Evolutionary conservation across 495 filamentous ascomycete genomes (phyloP).

Genomic region (Annulohypoxylon stygium): DNA sequence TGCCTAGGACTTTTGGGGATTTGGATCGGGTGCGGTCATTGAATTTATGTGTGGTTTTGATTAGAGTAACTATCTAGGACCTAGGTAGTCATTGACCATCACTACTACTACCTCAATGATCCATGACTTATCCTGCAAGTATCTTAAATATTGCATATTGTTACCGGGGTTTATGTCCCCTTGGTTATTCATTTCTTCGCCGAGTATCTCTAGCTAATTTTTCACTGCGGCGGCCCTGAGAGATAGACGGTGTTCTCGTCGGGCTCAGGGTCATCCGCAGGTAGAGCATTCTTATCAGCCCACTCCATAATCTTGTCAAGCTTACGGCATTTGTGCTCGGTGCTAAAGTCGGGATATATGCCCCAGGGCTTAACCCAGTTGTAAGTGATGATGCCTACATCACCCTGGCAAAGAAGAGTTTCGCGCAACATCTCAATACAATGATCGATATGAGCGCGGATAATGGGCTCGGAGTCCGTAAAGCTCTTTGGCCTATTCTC

Average conservation of each 20-base stretch:
- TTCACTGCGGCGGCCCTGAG: constrained; percentile 20
- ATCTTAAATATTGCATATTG: background rate
- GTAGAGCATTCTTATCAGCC: constrained; percentile 23
- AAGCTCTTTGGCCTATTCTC: constrained; percentile 10
- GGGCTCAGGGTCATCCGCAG: constrained; percentile 14
- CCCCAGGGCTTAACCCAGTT: constrained; percentile 27
- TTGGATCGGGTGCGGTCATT: too few species aligned
- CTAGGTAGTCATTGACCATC: background rate
- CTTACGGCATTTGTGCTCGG: constrained; percentile 21
- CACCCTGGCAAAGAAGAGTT: constrained; percentile 15
- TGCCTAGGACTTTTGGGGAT: too few species aligned
- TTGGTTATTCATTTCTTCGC: too few species aligned
- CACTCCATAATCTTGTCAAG: constrained; percentile 27
- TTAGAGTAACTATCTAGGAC: too few species aligned
- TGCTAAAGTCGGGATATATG: constrained; percentile 21
- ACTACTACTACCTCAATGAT: background rate
- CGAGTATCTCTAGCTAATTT: background rate
- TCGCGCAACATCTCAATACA: constrained; percentile 21
- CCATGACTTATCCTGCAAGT: background rate
- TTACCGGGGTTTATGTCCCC: background rate
- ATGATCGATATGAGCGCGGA: constrained; percentile 10
- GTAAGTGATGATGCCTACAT: constrained; percentile 27
- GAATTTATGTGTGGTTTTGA: too few species aligned
- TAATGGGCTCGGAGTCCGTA: constrained; percentile 2
- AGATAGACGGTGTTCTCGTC: constrained; percentile 22